Evolutionary conservation across 148 eudicot species (phyloP).

Genomic region (Oxyria digyna): DNA sequence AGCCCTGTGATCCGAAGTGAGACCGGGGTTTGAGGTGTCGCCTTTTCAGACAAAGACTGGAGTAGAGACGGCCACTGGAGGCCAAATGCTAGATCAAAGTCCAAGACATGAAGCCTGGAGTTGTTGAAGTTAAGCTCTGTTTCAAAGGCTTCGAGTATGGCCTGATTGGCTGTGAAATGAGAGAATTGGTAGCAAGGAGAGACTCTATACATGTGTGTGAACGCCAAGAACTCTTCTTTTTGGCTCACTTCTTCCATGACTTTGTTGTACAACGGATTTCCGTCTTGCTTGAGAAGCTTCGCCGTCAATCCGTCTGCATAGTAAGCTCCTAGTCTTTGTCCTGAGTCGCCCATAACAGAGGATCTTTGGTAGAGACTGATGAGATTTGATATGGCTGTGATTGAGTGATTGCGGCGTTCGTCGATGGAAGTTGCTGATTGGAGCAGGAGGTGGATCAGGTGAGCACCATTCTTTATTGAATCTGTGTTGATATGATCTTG

Average conservation of each 20-base stretch:
- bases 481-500: neutral
- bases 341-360: slow-evolving; percentile 42
- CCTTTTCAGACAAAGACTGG: slow-evolving; percentile 61
- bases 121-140: slow-evolving; percentile 41
- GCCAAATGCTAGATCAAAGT: slow-evolving; percentile 56
- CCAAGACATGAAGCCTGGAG: slow-evolving; percentile 43
- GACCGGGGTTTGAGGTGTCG: slow-evolving; percentile 12
- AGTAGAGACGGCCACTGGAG: slow-evolving; percentile 89
- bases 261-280: neutral
- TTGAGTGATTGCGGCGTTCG: slow-evolving; percentile 10
- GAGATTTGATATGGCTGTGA: slow-evolving; percentile 35
- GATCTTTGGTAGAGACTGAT: slow-evolving; percentile 39
- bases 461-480: slow-evolving; percentile 31
- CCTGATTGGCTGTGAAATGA: slow-evolving; percentile 86
- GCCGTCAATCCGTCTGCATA: slow-evolving; percentile 62
- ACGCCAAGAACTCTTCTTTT: slow-evolving; percentile 49
- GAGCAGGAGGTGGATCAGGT: slow-evolving; percentile 51
- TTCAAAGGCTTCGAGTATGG: slow-evolving; percentile 69
- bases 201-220: slow-evolving; percentile 45
- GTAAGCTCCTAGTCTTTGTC: slow-evolving; percentile 61
- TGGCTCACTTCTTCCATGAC: slow-evolving; percentile 27
- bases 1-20: slow-evolving; percentile 42
- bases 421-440: slow-evolving; percentile 45
- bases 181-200: slow-evolving; percentile 69
- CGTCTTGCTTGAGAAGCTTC: slow-evolving; percentile 31